Evolutionary conservation across 2,329 filamentous ascomycete genomes (phyloP).

Genomic region (Pseudodiploospora longispora): DNA sequence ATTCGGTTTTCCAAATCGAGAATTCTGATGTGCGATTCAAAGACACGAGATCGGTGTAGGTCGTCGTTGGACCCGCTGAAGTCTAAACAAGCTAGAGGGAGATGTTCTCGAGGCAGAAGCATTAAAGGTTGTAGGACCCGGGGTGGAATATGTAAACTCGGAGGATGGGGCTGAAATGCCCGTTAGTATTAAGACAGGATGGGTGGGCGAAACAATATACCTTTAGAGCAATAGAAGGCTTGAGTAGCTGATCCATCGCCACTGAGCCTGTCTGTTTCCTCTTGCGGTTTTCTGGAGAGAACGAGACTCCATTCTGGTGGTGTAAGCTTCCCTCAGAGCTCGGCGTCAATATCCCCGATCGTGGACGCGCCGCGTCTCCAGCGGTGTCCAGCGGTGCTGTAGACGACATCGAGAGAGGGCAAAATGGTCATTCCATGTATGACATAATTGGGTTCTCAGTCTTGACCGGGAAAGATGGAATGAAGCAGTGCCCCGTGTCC

Average conservation of each 20-base stretch:
- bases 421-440: slow-evolving; percentile 4
- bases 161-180: slow-evolving; percentile 43
- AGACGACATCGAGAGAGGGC: slow-evolving; percentile 23
- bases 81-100: slow-evolving; percentile 56
- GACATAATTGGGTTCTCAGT: slow-evolving; percentile 1
- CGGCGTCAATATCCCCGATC: slow-evolving; percentile 33
- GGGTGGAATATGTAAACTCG: slow-evolving; percentile 43
- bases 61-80: slow-evolving; percentile 41
- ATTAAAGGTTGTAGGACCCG: slow-evolving; percentile 52
- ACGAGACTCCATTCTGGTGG: slow-evolving; percentile 20
- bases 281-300: slow-evolving; percentile 22
- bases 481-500: no score
- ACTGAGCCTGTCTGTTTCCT: slow-evolving; percentile 28
- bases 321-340: slow-evolving; percentile 31
- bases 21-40: slow-evolving; percentile 54
- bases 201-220: slow-evolving; percentile 16
- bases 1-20: slow-evolving; percentile 56
- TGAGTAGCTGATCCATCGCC: slow-evolving; percentile 45
- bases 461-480: no score
- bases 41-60: slow-evolving; percentile 46
- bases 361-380: slow-evolving; percentile 42
- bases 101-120: slow-evolving; percentile 51
- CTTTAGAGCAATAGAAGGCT: slow-evolving; percentile 44
- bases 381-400: slow-evolving; percentile 21
- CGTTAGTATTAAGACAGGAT: not conserved